phyloP scores from a whole-genome alignment of 371 early-diverging fungal species.

The Gilbertella persicaria region DNA sequence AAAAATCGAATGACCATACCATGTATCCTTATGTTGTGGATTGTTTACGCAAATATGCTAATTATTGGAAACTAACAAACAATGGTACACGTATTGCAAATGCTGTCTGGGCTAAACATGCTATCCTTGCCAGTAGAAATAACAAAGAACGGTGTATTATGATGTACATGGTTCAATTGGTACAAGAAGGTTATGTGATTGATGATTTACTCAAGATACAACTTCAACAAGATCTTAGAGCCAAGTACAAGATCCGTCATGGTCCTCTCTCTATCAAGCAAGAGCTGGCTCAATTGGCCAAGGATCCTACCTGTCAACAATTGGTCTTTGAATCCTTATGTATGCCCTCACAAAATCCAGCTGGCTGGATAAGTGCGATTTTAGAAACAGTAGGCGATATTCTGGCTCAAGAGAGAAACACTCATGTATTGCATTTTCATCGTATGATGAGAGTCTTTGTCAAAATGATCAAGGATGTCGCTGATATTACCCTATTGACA shows the following conservation, averaged over 20 bases:
- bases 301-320: constrained; percentile 32
- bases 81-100: constrained; percentile 30
- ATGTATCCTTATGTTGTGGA: constrained; percentile 57
- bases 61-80: constrained; percentile 57
- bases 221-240: constrained; percentile 45
- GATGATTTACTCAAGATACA: constrained; percentile 31
- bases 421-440: constrained; percentile 30
- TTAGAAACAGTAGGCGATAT: constrained; percentile 45
- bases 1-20: constrained; percentile 57
- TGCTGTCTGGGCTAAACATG: constrained; percentile 50
- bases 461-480: constrained; percentile 31
- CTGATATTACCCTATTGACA: constrained; percentile 30
- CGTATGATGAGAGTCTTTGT: constrained; percentile 30
- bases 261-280: constrained; percentile 27
- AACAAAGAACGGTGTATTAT: constrained; percentile 43
- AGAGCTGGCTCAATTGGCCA: constrained; percentile 43
- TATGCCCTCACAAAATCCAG: constrained; percentile 37
- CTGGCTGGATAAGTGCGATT: constrained; percentile 46
- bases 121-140: constrained; percentile 32
- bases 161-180: constrained; percentile 51
- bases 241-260: constrained; percentile 25
- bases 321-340: constrained; percentile 39
- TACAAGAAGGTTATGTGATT: constrained; percentile 46
- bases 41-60: constrained; percentile 57
- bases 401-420: constrained; percentile 33